Evolutionary conservation across 1,284 basidiomycete species (phyloP).

Genomic region (Papiliotrema laurentii): DNA sequence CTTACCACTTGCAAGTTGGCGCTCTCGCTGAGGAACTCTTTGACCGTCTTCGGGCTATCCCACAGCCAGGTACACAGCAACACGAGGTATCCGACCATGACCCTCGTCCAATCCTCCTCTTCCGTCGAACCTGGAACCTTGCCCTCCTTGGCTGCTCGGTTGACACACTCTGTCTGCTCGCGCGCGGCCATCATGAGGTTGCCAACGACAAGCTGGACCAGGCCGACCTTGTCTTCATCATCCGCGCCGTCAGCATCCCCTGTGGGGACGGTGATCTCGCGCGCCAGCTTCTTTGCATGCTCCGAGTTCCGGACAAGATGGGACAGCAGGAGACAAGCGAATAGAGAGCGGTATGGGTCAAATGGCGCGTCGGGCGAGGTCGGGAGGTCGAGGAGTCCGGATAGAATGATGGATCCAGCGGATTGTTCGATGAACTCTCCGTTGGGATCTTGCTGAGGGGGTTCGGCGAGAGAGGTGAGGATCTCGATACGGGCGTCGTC

Average conservation of each 20-base stretch:
- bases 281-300: conserved; percentile 53
- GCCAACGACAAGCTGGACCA: conserved; percentile 56
- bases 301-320: conserved; percentile 55
- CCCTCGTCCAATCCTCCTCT: conserved; percentile 74
- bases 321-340: conserved; percentile 52
- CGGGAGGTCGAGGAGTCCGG: conserved; percentile 50
- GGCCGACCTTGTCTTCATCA: conserved; percentile 52
- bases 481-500: conserved; percentile 48
- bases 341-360: conserved; percentile 54
- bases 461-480: conserved; percentile 37
- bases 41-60: conserved; percentile 84
- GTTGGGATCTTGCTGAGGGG: no score
- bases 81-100: conserved; percentile 80
- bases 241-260: conserved; percentile 36
- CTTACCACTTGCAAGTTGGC: conserved; percentile 84
- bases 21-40: conserved; percentile 80
- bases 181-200: conserved; percentile 60
- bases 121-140: conserved; percentile 37
- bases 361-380: conserved; percentile 33
- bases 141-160: conserved; percentile 40
- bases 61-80: conserved; percentile 90
- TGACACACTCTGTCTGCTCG: conserved; percentile 52
- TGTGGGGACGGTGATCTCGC: conserved; percentile 49
- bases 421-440: conserved; percentile 24
- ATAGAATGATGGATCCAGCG: conserved; percentile 52